phyloP scores from a whole-genome alignment of 2,329 filamentous ascomycete species.

The Didymella lethalis region DNA sequence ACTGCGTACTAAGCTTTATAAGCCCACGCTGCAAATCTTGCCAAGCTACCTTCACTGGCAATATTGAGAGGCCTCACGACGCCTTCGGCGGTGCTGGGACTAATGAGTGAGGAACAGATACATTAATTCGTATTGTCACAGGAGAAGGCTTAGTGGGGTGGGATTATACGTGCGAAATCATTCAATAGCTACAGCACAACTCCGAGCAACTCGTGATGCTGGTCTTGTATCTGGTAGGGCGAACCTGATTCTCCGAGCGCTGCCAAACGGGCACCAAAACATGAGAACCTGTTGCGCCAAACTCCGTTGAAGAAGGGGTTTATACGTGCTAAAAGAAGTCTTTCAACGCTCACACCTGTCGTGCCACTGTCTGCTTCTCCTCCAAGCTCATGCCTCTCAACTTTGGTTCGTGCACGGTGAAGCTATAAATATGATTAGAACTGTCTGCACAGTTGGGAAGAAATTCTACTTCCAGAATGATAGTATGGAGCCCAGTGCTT shows the following conservation, averaged over 20 bases:
- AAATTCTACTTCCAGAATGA: not conserved
- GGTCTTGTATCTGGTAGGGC: not conserved
- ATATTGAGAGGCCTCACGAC: not conserved
- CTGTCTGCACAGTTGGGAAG: not conserved
- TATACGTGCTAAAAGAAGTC: no score
- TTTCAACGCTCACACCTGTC: no score
- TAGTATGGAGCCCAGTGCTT: not conserved
- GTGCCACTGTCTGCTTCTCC: not conserved
- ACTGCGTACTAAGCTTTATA: not conserved
- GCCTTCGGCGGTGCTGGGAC: not conserved
- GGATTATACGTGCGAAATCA: not conserved
- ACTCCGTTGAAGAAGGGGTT: not conserved
- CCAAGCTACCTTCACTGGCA: conserved; percentile 4
- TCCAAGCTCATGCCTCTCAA: not conserved
- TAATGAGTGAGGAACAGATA: not conserved
- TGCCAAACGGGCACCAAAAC: not conserved
- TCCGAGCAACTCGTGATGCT: not conserved
- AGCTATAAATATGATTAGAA: not conserved
- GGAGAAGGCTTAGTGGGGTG: not conserved
- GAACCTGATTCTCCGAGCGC: not conserved
- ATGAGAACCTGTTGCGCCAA: not conserved
- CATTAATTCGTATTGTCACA: not conserved
- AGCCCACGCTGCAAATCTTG: not conserved
- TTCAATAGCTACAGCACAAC: not conserved
- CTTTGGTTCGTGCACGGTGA: not conserved